Evolutionary conservation across 768 basidiomycete species (phyloP), one percentile per base, ranked within the genome.

Genomic region (Daedalea quercina): DNA sequence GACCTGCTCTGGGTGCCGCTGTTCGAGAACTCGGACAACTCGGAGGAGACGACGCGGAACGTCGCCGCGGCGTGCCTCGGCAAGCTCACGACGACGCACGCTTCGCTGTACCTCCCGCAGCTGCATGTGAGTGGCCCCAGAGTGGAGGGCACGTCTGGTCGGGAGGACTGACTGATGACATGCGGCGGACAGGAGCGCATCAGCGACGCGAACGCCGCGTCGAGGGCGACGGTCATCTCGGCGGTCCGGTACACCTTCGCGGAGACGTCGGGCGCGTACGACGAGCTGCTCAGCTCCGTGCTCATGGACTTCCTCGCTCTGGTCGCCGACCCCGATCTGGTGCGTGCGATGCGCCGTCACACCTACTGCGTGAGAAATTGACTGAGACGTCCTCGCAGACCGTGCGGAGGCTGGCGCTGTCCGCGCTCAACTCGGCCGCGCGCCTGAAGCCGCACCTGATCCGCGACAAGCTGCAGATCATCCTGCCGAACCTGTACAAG

Each of bases 1-100:
- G 93, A 97, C 53, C 70, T 81, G 25, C 80, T 98, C 9, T 99
- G 96, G 96, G 76, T 76, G 1, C 94, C 95, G 3, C 77, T 99
- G 13, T 95, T 98, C 65, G 82, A 90, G 61, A 88, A 93, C 65
- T 93, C 92, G 11, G 87, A 90, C 54, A 86, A 83, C 56, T 79
- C 88, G 15, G 95, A 95, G 56, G 95, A 97, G 69, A 88, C 87
- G 8, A 88, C 91, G 1, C 76, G 94, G 47, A 97, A 96, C 64
- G 91, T 97, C 34, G 92, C 94, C 23, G 94, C 96, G 44, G 94
- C 95, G 2, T 97, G 94, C 65, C 78, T 99, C 17, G 96, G 96
- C 31, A 96, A 97, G 68, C 76, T 99, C 26, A 94, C 94, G 0
- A 90, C 90, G 0, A 89, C 91, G 0, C 88, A 94, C 53, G 94